These are phyloP conservation scores for Aspergillus ustus DNA, from an alignment of 2,329 filamentous ascomycete genomes.

Conservation along the genomic window DNA sequence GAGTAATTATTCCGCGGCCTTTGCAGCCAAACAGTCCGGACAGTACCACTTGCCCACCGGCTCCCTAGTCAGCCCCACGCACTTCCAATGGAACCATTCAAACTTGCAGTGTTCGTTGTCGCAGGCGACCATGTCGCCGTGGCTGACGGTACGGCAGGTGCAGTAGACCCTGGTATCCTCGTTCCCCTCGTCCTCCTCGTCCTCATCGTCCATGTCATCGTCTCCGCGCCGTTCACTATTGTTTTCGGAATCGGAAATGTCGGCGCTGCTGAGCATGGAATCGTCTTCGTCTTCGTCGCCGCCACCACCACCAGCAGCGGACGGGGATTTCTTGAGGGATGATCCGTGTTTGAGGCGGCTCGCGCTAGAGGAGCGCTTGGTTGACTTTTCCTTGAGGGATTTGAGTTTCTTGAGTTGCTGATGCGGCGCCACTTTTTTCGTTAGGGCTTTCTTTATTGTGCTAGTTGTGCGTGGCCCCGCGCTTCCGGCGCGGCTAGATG, in stretches of 20 bases:
- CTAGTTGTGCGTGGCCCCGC: conserved; percentile 56
- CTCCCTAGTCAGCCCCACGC: conserved; percentile 64
- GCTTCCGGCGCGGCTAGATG: conserved; percentile 61
- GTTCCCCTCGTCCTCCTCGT: conserved; percentile 55
- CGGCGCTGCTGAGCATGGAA: conserved; percentile 57
- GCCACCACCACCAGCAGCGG: conserved; percentile 42
- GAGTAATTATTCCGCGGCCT: conserved; percentile 6
- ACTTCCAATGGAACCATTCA: conserved; percentile 71
- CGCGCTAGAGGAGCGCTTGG: conserved; percentile 49
- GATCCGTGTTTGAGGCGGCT: conserved; percentile 38
- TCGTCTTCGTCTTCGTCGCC: conserved; percentile 58
- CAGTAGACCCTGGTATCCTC: conserved; percentile 68
- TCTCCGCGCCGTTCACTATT: conserved; percentile 37
- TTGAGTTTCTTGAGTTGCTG: conserved; percentile 52
- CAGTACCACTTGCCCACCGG: conserved; percentile 64
- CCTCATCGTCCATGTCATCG: conserved; percentile 51
- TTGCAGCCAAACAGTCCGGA: conserved; percentile 51
- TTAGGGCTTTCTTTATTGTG: conserved; percentile 50
- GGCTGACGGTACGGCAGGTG: conserved; percentile 67
- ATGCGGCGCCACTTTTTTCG: conserved; percentile 62
- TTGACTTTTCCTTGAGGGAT: conserved; percentile 39
- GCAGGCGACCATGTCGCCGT: conserved; percentile 71
- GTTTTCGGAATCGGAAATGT: conserved; percentile 53
- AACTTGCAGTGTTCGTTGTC: conserved; percentile 67
- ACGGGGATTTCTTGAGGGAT: conserved; percentile 47